A percentile compares a stretch with the other conserved stretches of the same genome.
Conservation (phyloP, 1,139 yeast species). For the Meyerozyma guilliermondii region DNA sequence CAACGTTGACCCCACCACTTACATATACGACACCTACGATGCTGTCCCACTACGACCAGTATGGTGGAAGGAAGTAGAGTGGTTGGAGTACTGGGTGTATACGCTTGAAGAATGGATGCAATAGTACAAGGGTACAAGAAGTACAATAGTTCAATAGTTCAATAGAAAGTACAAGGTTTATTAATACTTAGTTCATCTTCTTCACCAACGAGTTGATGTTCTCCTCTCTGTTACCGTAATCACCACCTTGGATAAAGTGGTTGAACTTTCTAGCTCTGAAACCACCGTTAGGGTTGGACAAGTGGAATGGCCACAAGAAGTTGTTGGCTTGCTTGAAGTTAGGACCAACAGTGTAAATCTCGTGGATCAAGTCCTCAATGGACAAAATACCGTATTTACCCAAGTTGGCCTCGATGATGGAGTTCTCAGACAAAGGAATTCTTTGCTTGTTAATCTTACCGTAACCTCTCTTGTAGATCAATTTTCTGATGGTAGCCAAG, state of each 20-base stretch:
- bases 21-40: conserved; percentile 21
- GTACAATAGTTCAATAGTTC: too few species aligned
- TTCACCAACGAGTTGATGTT: conserved; percentile 96
- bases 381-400: conserved; percentile 97
- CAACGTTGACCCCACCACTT: conserved; percentile 6
- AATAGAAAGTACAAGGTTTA: not conserved
- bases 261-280: conserved; percentile 99
- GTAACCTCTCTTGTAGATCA: conserved; percentile 99
- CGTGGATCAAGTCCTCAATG: conserved; percentile 97
- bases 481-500: conserved; percentile 91
- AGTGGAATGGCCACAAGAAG: conserved; percentile 99
- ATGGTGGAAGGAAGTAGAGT: conserved; percentile 34
- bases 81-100: conserved; percentile 29
- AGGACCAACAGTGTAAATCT: conserved; percentile 98
- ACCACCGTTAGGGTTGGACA: conserved; percentile 99
- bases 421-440: conserved; percentile 89
- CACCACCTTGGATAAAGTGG: conserved; percentile 99
- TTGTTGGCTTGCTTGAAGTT: conserved; percentile 99
- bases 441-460: conserved; percentile 99
- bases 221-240: conserved; percentile 99
- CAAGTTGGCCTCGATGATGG: conserved; percentile 87
- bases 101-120: conserved; percentile 15
- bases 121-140: too few species aligned
- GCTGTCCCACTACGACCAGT: conserved; percentile 7
- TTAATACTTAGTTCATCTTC: conserved; percentile 74